Conservation (phyloP, 139 green algal species). For the Chlamydomonas schloesseri region DNA sequence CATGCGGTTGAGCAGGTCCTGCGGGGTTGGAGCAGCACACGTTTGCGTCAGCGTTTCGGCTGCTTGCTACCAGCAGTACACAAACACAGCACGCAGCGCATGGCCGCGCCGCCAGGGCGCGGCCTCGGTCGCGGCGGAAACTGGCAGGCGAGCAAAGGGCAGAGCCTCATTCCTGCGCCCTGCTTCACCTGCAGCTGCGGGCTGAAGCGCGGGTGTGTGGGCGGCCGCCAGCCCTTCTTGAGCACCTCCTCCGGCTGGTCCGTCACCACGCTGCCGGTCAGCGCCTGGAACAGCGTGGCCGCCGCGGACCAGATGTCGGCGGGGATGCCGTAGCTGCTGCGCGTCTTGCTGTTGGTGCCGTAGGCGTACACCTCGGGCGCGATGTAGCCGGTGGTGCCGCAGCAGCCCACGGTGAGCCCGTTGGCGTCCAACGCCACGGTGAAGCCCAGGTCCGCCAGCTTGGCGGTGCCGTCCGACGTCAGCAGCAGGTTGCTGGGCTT, state of each 20-base stretch:
- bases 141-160: neutral
- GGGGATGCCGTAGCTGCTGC: slow-evolving; percentile 21
- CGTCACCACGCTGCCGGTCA: slow-evolving; percentile 31
- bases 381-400: slow-evolving; percentile 43
- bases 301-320: slow-evolving; percentile 27
- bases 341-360: slow-evolving; percentile 23
- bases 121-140: too few species aligned
- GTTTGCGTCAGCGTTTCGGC: neutral
- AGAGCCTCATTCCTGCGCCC: too few species aligned
- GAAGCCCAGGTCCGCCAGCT: slow-evolving; percentile 52
- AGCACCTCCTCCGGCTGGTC: slow-evolving; percentile 15
- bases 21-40: too few species aligned
- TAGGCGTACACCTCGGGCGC: slow-evolving; percentile 41
- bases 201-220: slow-evolving; percentile 30
- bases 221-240: slow-evolving; percentile 40
- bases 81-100: neutral
- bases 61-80: neutral
- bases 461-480: slow-evolving; percentile 46
- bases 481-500: slow-evolving; percentile 51
- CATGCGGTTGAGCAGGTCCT: slow-evolving; percentile 37
- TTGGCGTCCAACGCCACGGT: slow-evolving; percentile 37
- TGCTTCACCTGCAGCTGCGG: slow-evolving; percentile 21
- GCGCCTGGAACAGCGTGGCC: slow-evolving; percentile 31
- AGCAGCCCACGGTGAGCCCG: slow-evolving; percentile 34
- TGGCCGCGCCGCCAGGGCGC: too few species aligned